Evolutionary conservation across 345 rosid species (phyloP).

Genomic region (Balakata baccata): DNA sequence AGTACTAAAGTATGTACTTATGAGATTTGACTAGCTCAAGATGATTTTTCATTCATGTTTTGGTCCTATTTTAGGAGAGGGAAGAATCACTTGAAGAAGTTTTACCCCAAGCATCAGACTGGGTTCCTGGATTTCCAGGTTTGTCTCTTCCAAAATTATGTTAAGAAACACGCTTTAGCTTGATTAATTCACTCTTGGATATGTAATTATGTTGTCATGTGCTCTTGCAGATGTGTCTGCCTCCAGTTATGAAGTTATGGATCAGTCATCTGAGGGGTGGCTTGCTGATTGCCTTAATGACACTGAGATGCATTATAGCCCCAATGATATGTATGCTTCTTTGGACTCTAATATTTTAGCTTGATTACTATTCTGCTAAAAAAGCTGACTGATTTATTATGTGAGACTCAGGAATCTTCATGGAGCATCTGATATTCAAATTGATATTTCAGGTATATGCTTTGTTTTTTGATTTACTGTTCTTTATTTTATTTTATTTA

Average conservation of each 20-base stretch:
- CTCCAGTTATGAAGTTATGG: conserved; percentile 49
- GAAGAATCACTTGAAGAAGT: conserved; percentile 55
- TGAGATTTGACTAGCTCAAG: neutral
- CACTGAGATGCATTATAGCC: conserved; percentile 44
- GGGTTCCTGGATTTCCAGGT: conserved; percentile 73
- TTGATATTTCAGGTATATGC: conserved; percentile 52
- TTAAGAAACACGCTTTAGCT: conserved; percentile 7
- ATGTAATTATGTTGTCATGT: conserved; percentile 22
- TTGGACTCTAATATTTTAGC: conserved; percentile 12
- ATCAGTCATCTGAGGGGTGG: conserved; percentile 66
- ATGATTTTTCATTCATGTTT: conserved; percentile 13
- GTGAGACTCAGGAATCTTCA: conserved; percentile 44
- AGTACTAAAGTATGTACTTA: neutral
- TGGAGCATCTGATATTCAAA: conserved; percentile 51
- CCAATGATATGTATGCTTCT: conserved; percentile 62
- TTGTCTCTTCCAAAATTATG: conserved; percentile 19
- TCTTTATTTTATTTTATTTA: too few species aligned
- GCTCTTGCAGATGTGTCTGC: conserved; percentile 45
- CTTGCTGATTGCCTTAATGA: conserved; percentile 67
- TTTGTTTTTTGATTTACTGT: neutral
- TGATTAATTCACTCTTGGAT: conserved; percentile 21
- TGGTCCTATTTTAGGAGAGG: conserved; percentile 50
- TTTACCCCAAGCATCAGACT: conserved; percentile 49
- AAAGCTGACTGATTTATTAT: conserved; percentile 22
- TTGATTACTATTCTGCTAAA: conserved; percentile 7